Evolutionary conservation across 2,329 filamentous ascomycete genomes (phyloP).

Genomic region (Phialemoniopsis sp.): DNA sequence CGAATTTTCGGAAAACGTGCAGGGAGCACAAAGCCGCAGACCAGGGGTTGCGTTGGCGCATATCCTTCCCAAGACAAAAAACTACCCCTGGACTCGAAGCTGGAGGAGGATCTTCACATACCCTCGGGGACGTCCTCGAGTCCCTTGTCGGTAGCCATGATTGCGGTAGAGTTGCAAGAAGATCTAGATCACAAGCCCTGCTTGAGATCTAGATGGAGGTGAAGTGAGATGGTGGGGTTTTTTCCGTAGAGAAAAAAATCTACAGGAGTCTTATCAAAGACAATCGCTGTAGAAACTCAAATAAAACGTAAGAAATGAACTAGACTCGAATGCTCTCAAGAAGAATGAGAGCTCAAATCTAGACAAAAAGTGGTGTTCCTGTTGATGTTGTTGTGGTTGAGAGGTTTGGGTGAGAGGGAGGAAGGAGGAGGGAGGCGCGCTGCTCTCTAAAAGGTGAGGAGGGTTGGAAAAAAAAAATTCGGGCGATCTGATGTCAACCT

Average conservation of each 20-base stretch:
- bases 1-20: neutral
- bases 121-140: slow-evolving; percentile 96
- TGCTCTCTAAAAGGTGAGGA: neutral
- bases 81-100: slow-evolving; percentile 3
- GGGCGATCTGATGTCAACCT: neutral
- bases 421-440: neutral
- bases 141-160: slow-evolving; percentile 98
- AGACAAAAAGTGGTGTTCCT: slow-evolving; percentile 1
- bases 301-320: slow-evolving; percentile 29
- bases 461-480: slow-evolving; percentile 6
- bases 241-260: slow-evolving; percentile 24
- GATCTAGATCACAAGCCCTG: slow-evolving; percentile 74
- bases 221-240: slow-evolving; percentile 34
- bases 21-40: neutral
- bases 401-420: slow-evolving; percentile 1
- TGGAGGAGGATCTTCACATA: slow-evolving; percentile 45
- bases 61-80: neutral
- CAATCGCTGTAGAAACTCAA: slow-evolving; percentile 18
- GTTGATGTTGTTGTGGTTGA: slow-evolving; percentile 4
- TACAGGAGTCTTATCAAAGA: slow-evolving; percentile 22
- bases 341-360: slow-evolving; percentile 15
- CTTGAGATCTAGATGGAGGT: slow-evolving; percentile 62
- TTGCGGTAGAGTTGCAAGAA: slow-evolving; percentile 63
- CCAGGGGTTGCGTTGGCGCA: neutral
- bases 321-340: slow-evolving; percentile 46